Percentiles rank a stretch among this genome's conserved stretches.
These are phyloP conservation scores for Grigorovia jiainica DNA, from an alignment of 805 yeast genomes.

Conservation along the genomic window DNA sequence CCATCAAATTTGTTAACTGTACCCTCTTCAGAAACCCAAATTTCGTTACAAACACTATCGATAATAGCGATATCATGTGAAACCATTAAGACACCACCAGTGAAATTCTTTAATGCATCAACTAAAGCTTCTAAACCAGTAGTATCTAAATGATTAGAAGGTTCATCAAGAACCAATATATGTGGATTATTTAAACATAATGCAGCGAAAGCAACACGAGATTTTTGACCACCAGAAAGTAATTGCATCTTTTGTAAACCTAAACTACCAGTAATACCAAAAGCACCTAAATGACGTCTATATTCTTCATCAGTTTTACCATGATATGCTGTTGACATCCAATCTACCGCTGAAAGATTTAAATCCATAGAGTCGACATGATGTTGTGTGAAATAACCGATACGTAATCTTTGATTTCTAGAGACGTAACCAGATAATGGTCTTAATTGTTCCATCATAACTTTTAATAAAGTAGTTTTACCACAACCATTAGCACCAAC, in stretches of 20 bases:
- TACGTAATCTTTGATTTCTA: slow-evolving; percentile 75
- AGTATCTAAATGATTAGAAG: slow-evolving; percentile 97
- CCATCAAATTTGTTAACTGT: slow-evolving; percentile 73
- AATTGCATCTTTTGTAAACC: slow-evolving; percentile 86
- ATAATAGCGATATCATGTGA: slow-evolving; percentile 94
- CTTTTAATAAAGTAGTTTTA: slow-evolving; percentile 87
- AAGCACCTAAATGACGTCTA: slow-evolving; percentile 91
- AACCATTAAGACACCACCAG: slow-evolving; percentile 96
- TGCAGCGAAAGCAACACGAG: slow-evolving; percentile 97
- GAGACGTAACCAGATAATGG: slow-evolving; percentile 76
- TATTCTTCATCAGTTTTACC: slow-evolving; percentile 95
- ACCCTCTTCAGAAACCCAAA: slow-evolving; percentile 91
- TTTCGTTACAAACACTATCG: slow-evolving; percentile 79
- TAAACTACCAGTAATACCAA: slow-evolving; percentile 91
- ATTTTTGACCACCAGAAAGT: slow-evolving; percentile 96
- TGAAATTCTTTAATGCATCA: slow-evolving; percentile 76
- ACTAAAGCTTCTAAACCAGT: slow-evolving; percentile 94
- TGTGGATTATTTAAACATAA: slow-evolving; percentile 86
- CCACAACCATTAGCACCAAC: slow-evolving; percentile 99
- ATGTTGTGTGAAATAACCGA: slow-evolving; percentile 97
- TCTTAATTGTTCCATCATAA: slow-evolving; percentile 65
- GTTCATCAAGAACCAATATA: slow-evolving; percentile 88
- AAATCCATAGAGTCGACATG: slow-evolving; percentile 97
- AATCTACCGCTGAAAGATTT: slow-evolving; percentile 73
- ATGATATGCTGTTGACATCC: slow-evolving; percentile 86